Conservation (phyloP, 1,139 yeast genomes). For the Zygosaccharomyces sapae region DNA sequence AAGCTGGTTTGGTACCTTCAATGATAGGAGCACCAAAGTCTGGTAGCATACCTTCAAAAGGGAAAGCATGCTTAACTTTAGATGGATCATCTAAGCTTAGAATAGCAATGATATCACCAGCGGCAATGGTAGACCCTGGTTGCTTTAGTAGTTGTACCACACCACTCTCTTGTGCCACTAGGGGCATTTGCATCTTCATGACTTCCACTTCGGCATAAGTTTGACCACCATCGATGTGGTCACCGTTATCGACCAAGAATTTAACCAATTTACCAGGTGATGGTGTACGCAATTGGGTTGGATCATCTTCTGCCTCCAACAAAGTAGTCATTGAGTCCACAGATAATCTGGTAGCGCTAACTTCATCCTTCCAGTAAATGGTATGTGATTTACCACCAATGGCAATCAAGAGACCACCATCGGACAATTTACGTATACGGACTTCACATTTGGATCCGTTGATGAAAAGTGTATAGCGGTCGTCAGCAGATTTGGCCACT, state of each 20-base stretch:
- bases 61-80: constrained; percentile 93
- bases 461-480: constrained; percentile 79
- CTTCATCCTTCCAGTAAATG: constrained; percentile 97
- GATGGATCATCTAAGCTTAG: constrained; percentile 94
- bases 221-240: constrained; percentile 86
- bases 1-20: constrained; percentile 79
- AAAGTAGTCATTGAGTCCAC: constrained; percentile 94
- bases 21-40: constrained; percentile 78
- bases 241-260: constrained; percentile 91
- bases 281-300: constrained; percentile 96
- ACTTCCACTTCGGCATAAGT: constrained; percentile 98
- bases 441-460: constrained; percentile 90
- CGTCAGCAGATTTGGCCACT: constrained; percentile 85
- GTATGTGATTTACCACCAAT: constrained; percentile 92
- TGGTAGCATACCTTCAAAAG: constrained; percentile 92
- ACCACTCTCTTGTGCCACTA: constrained; percentile 91
- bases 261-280: constrained; percentile 97
- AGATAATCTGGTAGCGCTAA: constrained; percentile 90
- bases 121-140: constrained; percentile 95
- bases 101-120: constrained; percentile 96
- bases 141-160: constrained; percentile 87
- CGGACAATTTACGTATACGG: constrained; percentile 81
- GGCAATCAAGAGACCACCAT: constrained; percentile 87
- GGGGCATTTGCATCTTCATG: constrained; percentile 97
- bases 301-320: constrained; percentile 92